A percentile compares a stretch with the other conserved stretches of the same genome.
These are phyloP conservation scores for Holtermanniella nyarrowii DNA, from an alignment of 768 basidiomycete species.

Conservation along the genomic window DNA sequence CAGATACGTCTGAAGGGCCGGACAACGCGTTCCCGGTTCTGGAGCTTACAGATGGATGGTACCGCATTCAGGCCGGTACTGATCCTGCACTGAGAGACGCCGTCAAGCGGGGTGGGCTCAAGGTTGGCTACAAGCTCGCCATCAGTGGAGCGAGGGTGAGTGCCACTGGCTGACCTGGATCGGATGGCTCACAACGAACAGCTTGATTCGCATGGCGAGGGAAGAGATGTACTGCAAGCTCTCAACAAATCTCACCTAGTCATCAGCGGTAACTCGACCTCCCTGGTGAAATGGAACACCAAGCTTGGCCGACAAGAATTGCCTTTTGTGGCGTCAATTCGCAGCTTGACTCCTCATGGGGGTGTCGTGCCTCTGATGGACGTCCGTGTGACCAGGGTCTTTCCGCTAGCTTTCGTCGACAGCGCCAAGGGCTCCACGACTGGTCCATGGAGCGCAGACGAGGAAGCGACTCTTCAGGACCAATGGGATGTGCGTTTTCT, in stretches of 20 bases:
- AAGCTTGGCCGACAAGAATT: slow-evolving; percentile 64
- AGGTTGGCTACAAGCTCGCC: slow-evolving; percentile 71
- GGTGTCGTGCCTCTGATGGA: slow-evolving; percentile 67
- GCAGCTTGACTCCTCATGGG: slow-evolving; percentile 70
- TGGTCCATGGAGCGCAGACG: slow-evolving; percentile 59
- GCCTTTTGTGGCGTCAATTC: slow-evolving; percentile 64
- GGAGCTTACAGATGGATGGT: slow-evolving; percentile 98
- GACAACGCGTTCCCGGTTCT: slow-evolving; percentile 48
- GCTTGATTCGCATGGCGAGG: slow-evolving; percentile 66
- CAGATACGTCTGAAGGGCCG: neutral
- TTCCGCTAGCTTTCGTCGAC: slow-evolving; percentile 73
- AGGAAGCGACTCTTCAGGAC: slow-evolving; percentile 54
- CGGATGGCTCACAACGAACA: slow-evolving; percentile 30
- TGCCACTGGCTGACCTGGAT: slow-evolving; percentile 6
- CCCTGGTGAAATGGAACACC: slow-evolving; percentile 75
- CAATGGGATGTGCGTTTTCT: slow-evolving; percentile 56
- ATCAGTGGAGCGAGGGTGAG: slow-evolving; percentile 69
- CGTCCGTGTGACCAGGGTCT: slow-evolving; percentile 59
- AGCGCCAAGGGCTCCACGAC: slow-evolving; percentile 48
- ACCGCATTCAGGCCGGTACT: slow-evolving; percentile 63
- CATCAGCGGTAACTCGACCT: slow-evolving; percentile 74
- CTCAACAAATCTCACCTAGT: slow-evolving; percentile 57
- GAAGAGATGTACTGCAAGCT: slow-evolving; percentile 70
- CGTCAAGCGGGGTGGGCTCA: slow-evolving; percentile 54
- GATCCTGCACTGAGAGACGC: slow-evolving; percentile 67